Conservation (phyloP, 1,284 basidiomycete species). For the Acaromyces ingoldii region DNA sequence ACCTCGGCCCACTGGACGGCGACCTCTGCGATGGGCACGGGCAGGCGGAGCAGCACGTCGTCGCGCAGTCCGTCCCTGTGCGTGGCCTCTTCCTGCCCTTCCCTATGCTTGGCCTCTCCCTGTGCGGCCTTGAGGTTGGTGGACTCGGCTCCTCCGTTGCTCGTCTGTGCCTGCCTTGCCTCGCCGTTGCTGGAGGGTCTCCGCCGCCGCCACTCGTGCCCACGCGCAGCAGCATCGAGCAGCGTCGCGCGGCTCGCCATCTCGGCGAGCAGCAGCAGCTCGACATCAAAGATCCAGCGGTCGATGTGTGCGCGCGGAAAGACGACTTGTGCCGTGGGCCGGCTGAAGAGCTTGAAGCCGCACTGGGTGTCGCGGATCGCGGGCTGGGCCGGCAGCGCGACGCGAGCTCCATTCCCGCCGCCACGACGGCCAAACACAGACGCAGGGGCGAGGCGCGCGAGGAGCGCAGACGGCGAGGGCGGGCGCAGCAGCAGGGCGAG, state of each 20-base stretch:
- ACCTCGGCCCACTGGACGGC: constrained; percentile 88
- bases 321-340: constrained; percentile 68
- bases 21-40: constrained; percentile 74
- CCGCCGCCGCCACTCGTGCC: too few species aligned
- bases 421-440: not conserved
- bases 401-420: not conserved
- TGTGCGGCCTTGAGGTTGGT: not conserved
- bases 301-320: constrained; percentile 60
- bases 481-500: constrained; percentile 36
- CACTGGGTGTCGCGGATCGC: constrained; percentile 90
- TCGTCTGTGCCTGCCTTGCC: not conserved
- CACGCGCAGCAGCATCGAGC: not conserved
- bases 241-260: constrained; percentile 18
- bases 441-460: not conserved
- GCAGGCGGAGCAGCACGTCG: constrained; percentile 55
- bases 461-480: constrained; percentile 17
- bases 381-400: constrained; percentile 57
- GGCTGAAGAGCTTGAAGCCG: constrained; percentile 81
- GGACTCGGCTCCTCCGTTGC: not conserved
- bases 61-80: too few species aligned
- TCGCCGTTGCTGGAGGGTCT: not conserved
- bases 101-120: constrained; percentile 1
- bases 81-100: not conserved
- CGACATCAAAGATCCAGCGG: constrained; percentile 89
- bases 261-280: constrained; percentile 76